Base-by-base conservation (phyloP, 2,329 filamentous ascomycete genomes). In the Talaromyces atroroseus region DNA sequence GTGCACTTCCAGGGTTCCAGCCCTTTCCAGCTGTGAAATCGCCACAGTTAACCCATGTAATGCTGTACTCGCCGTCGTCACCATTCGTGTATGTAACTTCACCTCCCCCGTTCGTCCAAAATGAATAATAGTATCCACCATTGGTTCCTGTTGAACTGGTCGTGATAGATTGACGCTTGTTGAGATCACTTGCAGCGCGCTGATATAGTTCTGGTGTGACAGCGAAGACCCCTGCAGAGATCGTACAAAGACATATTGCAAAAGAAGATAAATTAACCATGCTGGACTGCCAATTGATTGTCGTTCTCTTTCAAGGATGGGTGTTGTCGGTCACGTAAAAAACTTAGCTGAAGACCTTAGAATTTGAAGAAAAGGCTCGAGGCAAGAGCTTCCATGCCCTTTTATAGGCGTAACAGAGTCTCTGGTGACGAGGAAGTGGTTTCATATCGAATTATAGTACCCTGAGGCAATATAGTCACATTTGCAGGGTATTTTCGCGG, bases 11-110 rank as follows among this genome's bases (percentile, higher is more conserved):
- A 18, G 80, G 76, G 56, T 77, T 77, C 80, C 81, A 84, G 40
- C 82, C 82, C 69, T 83, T 84, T 32, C 82, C 82, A 57, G 73
- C 79, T 32, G 82, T 80, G 47, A 82, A 78, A 72, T 83, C 81
- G 29, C 79, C 80, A 23, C 66, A 69, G 48, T 72, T 71, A 45
- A 59, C 65, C 80, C 80, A 82, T 23, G 61, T 63, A 0, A 78
- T 70, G 34, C 63, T 73, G 70, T 81, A 82, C 11, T 48, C 45
- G 1, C 78, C 78, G 4, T 62, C 71, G 5, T 63, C 62, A 2
- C 71, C 71, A 64, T 80, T 80, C 54, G 63, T 76, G 66, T 80
- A 80, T 26, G 69, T 75, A 5, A 75, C 76, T 18, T 63, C 63
- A 14, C 38, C 48, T 11, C 71, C 74, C 1, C 45, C 51, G 32